Evolutionary conservation across 805 yeast species (phyloP).

Genomic region (Metschnikowia kunwiensis): DNA sequence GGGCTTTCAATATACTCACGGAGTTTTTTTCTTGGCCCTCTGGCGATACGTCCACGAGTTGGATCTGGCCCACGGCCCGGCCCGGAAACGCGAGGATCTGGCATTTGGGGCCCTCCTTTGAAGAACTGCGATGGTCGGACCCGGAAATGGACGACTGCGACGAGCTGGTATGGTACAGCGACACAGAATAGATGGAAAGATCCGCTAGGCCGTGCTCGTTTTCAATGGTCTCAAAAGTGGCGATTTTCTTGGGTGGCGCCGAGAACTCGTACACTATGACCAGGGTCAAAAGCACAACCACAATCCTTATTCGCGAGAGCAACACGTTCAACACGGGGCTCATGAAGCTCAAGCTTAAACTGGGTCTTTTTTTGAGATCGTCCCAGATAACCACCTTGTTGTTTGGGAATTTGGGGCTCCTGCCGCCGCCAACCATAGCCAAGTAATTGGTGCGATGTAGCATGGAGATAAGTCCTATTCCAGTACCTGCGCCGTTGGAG

Average conservation of each 20-base stretch:
- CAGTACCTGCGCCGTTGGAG: slow-evolving; percentile 35
- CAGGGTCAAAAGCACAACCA: slow-evolving; percentile 65
- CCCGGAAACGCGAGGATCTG: slow-evolving; percentile 77
- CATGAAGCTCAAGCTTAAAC: slow-evolving; percentile 70
- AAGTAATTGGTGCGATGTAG: slow-evolving; percentile 87
- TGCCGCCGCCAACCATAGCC: slow-evolving; percentile 89
- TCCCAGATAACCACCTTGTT: slow-evolving; percentile 90
- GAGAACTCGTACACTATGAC: slow-evolving; percentile 78
- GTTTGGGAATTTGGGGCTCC: slow-evolving; percentile 69
- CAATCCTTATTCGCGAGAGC: slow-evolving; percentile 69
- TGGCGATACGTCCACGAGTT: slow-evolving; percentile 70
- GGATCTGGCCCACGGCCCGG: slow-evolving; percentile 70
- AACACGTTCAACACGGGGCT: slow-evolving; percentile 72
- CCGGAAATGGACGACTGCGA: slow-evolving; percentile 12
- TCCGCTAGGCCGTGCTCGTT: slow-evolving; percentile 67
- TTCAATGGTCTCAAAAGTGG: slow-evolving; percentile 60
- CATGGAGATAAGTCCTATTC: slow-evolving; percentile 78
- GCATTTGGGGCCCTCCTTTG: slow-evolving; percentile 24
- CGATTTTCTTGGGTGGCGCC: slow-evolving; percentile 68
- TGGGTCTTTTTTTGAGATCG: slow-evolving; percentile 73
- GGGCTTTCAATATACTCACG: slow-evolving; percentile 74
- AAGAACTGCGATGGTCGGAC: slow-evolving; percentile 2
- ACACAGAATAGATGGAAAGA: slow-evolving; percentile 33
- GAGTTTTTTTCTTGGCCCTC: slow-evolving; percentile 60
- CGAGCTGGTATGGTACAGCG: slow-evolving; percentile 8